phyloP scores from a whole-genome alignment of 805 yeast genomes.

The Komagataella pseudopastoris region DNA sequence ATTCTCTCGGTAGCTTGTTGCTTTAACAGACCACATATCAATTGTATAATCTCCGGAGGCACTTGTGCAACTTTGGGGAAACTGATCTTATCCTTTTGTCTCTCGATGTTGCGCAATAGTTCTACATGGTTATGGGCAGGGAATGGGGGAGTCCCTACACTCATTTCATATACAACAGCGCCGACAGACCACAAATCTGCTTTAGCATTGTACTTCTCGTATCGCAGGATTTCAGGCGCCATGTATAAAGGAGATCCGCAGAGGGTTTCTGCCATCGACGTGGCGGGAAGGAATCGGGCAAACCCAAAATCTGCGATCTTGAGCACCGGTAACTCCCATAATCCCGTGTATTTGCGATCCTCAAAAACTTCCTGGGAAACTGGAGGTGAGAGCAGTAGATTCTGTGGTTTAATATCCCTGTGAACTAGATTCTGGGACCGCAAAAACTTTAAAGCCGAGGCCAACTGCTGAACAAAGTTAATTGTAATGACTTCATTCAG shows the following conservation, averaged over 20 bases:
- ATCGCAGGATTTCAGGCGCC: conserved; percentile 95
- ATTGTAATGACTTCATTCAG: conserved; percentile 65
- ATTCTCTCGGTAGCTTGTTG: conserved; percentile 81
- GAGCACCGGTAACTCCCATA: conserved; percentile 79
- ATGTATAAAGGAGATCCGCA: conserved; percentile 97
- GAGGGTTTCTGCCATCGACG: conserved; percentile 90
- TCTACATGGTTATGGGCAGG: conserved; percentile 90
- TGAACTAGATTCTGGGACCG: conserved; percentile 81
- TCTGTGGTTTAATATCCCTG: conserved; percentile 87
- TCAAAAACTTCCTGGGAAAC: conserved; percentile 49
- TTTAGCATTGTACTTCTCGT: conserved; percentile 92
- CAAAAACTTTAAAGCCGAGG: conserved; percentile 72
- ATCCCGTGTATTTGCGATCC: conserved; percentile 50
- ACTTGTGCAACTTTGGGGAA: conserved; percentile 63
- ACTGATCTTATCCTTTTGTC: conserved; percentile 59
- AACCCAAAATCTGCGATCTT: conserved; percentile 97
- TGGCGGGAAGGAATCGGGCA: conserved; percentile 86
- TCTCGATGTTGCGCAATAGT: conserved; percentile 73
- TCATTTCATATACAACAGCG: conserved; percentile 90
- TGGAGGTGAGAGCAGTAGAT: conserved; percentile 76
- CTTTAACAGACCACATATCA: conserved; percentile 66
- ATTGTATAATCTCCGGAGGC: conserved; percentile 48
- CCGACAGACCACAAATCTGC: conserved; percentile 99
- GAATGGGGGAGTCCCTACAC: conserved; percentile 93
- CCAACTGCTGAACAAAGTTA: conserved; percentile 78